A percentile compares a stretch with the other conserved stretches of the same genome.
phyloP scores from a whole-genome alignment of 371 early-diverging fungal genomes.

The Zopfochytrium polystomum region DNA sequence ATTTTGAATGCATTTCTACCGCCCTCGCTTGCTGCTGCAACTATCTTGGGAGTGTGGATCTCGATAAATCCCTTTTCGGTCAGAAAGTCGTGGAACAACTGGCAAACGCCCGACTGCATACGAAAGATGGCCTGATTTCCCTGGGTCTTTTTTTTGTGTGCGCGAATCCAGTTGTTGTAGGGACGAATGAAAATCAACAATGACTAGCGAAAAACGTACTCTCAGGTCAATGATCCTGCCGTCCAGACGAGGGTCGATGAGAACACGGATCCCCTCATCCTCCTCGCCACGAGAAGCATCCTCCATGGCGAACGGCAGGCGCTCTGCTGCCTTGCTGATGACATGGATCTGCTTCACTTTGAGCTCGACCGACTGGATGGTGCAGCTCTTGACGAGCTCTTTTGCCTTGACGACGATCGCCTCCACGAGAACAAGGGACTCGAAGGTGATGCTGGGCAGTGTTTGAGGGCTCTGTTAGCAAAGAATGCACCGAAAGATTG shows the following conservation, averaged over 20 bases:
- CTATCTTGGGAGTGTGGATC: constrained; percentile 99
- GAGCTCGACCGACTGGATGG: constrained; percentile 87
- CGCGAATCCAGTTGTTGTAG: not conserved
- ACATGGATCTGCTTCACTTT: constrained; percentile 68
- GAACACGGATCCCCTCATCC: constrained; percentile 80
- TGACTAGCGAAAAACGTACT: constrained; percentile 37
- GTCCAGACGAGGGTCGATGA: constrained; percentile 93
- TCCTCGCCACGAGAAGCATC: constrained; percentile 88
- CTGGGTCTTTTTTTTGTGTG: constrained; percentile 58
- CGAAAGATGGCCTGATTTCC: constrained; percentile 98
- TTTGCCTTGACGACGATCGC: too few species aligned
- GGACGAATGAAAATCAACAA: not conserved
- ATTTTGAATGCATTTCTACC: constrained; percentile 99
- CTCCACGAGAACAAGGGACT: constrained; percentile 88
- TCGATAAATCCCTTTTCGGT: constrained; percentile 85
- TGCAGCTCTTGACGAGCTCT: too few species aligned
- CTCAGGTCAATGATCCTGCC: too few species aligned
- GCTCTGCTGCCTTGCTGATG: constrained; percentile 69
- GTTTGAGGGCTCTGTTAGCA: not conserved
- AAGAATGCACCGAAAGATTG: too few species aligned
- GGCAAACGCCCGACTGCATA: constrained; percentile 92
- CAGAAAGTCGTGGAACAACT: constrained; percentile 93
- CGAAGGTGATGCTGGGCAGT: constrained; percentile 40
- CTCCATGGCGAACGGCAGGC: constrained; percentile 94
- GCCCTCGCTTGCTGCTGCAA: constrained; percentile 96